phyloP scores from a whole-genome alignment of 371 early-diverging fungal species.

The Saksenaea oblongispora region DNA sequence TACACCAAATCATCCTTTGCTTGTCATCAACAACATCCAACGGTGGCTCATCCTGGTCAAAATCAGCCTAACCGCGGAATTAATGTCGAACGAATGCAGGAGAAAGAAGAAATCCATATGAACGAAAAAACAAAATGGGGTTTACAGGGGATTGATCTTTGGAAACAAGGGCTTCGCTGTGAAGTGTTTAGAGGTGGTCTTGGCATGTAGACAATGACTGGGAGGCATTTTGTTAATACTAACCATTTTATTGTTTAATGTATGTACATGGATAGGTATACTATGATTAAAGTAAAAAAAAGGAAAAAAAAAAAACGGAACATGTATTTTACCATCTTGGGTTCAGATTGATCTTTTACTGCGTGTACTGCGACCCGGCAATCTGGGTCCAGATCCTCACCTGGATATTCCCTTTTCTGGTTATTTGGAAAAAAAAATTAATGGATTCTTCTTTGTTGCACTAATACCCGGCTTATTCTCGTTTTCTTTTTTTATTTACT shows the following conservation, averaged over 20 bases:
- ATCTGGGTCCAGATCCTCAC: no score
- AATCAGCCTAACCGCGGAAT: constrained; percentile 30
- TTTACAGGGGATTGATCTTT: constrained; percentile 29
- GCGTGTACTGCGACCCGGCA: no score
- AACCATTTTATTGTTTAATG: no score
- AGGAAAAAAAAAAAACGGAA: no score
- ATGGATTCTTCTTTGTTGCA: not conserved
- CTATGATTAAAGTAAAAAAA: no score
- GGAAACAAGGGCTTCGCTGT: constrained; percentile 32
- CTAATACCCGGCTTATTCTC: not conserved
- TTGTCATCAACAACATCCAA: constrained; percentile 45
- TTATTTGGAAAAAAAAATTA: not conserved
- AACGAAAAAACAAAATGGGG: constrained; percentile 44
- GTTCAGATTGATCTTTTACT: no score
- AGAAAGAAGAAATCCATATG: constrained; percentile 26
- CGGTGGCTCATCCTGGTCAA: constrained; percentile 24
- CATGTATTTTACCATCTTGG: no score
- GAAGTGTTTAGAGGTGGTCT: constrained; percentile 45
- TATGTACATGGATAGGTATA: no score
- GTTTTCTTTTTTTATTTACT: not conserved
- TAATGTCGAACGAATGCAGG: constrained; percentile 32
- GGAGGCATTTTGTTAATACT: no score
- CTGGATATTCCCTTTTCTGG: no score
- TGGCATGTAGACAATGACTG: constrained; percentile 24
- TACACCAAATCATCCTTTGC: constrained; percentile 32